Evolutionary conservation across 306 rosid species (phyloP).

Genomic region (apple (Malus domestica)): ASM211411v1 NC_041794.1:19254501-19255000

Average conservation of each 20-base stretch:
- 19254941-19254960: too few species aligned
- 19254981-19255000: not conserved
- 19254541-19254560: not conserved
- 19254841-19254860: not conserved
- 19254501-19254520: not conserved
- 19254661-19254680: not conserved
- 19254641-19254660: not conserved
- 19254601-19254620: not conserved
- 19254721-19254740: too few species aligned
- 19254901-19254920: too few species aligned
- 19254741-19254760: too few species aligned
- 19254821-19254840: not conserved
- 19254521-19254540: not conserved
- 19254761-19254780: too few species aligned
- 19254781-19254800: too few species aligned
- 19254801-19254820: not conserved
- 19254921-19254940: too few species aligned
- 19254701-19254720: too few species aligned
- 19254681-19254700: too few species aligned
- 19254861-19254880: not conserved
- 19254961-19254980: too few species aligned
- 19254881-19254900: too few species aligned
- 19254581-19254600: not conserved
- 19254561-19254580: not conserved
- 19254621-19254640: not conserved